These are phyloP conservation scores for Starmera pachycereana DNA, from an alignment of 805 yeast genomes.

Conservation along the genomic window DNA sequence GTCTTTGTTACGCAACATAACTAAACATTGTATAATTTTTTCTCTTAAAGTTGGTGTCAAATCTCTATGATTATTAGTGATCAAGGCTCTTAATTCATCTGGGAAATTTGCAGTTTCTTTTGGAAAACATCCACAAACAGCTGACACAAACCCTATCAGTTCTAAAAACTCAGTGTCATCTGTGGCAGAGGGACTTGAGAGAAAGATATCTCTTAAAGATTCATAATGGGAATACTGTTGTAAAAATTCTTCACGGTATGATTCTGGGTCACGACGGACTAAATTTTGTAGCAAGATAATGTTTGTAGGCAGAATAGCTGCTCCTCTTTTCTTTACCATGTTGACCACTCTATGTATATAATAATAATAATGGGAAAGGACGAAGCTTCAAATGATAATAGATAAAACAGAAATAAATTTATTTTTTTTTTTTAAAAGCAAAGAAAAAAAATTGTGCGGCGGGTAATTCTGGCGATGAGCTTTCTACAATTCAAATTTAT, in stretches of 20 bases:
- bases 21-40: slow-evolving; percentile 80
- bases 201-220: slow-evolving; percentile 78
- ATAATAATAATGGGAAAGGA: slow-evolving; percentile 1
- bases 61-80: slow-evolving; percentile 68
- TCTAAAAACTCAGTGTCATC: slow-evolving; percentile 53
- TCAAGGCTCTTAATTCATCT: slow-evolving; percentile 57
- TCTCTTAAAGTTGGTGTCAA: slow-evolving; percentile 81
- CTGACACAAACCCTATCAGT: slow-evolving; percentile 81
- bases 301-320: slow-evolving; percentile 87
- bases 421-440: not conserved
- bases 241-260: slow-evolving; percentile 87
- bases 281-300: slow-evolving; percentile 85
- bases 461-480: not conserved
- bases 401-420: slow-evolving; percentile 1
- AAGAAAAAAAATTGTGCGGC: not conserved
- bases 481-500: not conserved
- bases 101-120: slow-evolving; percentile 83
- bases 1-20: slow-evolving; percentile 82
- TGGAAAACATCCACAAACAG: slow-evolving; percentile 85
- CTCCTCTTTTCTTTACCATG: slow-evolving; percentile 86
- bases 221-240: slow-evolving; percentile 92
- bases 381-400: slow-evolving; percentile 17
- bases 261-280: slow-evolving; percentile 88
- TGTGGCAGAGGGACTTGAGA: slow-evolving; percentile 50
- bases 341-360: slow-evolving; percentile 5